Conservation (phyloP, 2,329 filamentous ascomycete species). For the Amauroascus niger region DNA sequence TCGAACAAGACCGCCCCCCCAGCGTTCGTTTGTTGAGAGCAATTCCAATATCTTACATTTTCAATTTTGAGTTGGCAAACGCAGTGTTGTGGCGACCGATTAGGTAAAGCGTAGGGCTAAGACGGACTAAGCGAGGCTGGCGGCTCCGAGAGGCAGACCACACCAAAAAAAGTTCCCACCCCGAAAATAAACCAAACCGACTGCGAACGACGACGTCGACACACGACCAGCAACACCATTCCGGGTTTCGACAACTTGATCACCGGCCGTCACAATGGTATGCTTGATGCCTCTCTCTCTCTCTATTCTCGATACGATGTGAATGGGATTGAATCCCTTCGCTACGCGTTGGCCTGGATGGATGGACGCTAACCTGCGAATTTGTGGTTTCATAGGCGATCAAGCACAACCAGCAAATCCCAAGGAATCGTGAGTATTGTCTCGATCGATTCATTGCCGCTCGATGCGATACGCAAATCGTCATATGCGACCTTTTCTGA, state of each 20-base stretch:
- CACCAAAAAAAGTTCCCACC: constrained; percentile 36
- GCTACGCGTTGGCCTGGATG: background rate
- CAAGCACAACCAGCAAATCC: constrained; percentile 99
- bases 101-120: constrained; percentile 18
- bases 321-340: background rate
- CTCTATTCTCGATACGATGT: background rate
- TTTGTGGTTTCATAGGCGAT: constrained; percentile 56
- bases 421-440: constrained; percentile 71
- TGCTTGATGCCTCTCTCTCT: constrained; percentile 20
- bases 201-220: constrained; percentile 31
- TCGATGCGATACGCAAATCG: background rate
- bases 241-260: constrained; percentile 37
- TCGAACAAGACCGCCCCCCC: too few species aligned
- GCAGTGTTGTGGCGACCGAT: constrained; percentile 14
- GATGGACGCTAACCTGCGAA: constrained; percentile 18
- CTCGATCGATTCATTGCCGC: background rate
- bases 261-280: constrained; percentile 46
- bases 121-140: constrained; percentile 38
- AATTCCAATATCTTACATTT: too few species aligned
- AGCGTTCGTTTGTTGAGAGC: background rate
- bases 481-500: constrained; percentile 18
- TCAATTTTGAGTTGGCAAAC: background rate
- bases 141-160: constrained; percentile 29
- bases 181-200: constrained; percentile 28
- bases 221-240: constrained; percentile 40